Base-by-base conservation (phyloP, 225 moss, liverwort and hornwort species). In the Pleurozium schreberi region DNA sequence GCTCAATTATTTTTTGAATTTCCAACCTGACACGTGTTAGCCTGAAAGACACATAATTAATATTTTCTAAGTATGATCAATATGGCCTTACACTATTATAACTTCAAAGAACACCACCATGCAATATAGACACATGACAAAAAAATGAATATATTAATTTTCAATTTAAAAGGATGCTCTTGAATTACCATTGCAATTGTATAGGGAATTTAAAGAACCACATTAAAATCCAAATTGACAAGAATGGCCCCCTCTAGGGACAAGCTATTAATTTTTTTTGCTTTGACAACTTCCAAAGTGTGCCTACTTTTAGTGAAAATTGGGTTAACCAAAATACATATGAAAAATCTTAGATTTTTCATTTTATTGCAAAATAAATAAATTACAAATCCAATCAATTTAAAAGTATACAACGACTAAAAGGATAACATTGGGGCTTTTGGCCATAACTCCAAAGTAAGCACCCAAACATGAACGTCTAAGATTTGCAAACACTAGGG, bases 401-500 rank as follows among this genome's bases (percentile, higher is more conserved):
- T 61, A 60, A 60, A 23, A 26, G 27, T 65, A 9, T 10, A 21
- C 11, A 38, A 67, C 12, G n/a, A 68, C 68, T 11, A 12, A n/a
- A 22, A 1, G 20, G 12, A n/a, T 0, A 12, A 38, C 21, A 67
- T 21, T n/a, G 10, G 6, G 4, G 7, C 68, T 21, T 68, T 1
- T 6, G 0, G 4, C n/a, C 6, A 21, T n/a, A 12, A 68, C 3
- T 0, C 6, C 4, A n/a, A n/a, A n/a, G 3, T 12, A n/a, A 68
- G 11, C 1, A 4, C 4, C n/a, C 22, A n/a, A n/a, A 3, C 6
- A n/a, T 1, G 22, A 4, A 68, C 1, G 4, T 2, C 7, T 22
- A n/a, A 68, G 20, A 38, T 22, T 68, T 67, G n/a, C 0, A n/a
- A 1, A 12, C 6, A 38, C 68, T 18, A n/a, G 1, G 1, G 12